Percentiles rank a stretch among this genome's conserved stretches.
phyloP scores from a whole-genome alignment of 768 basidiomycete genomes.

The Hericium coralloides region DNA sequence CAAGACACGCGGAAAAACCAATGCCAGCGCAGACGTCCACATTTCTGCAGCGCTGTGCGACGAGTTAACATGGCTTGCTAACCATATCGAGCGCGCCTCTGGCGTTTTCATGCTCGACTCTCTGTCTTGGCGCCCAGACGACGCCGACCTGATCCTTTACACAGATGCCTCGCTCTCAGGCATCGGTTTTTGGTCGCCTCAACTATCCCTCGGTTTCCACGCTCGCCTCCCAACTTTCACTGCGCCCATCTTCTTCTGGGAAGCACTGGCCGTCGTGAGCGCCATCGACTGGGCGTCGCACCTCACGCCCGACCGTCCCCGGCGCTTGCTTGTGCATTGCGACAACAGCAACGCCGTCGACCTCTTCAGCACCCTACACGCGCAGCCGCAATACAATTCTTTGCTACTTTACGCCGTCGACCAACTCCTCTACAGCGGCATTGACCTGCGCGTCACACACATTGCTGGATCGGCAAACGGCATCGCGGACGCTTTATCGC shows the following conservation, averaged over 20 bases:
- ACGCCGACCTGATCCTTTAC: slow-evolving; percentile 11
- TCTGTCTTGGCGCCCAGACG: slow-evolving; percentile 1
- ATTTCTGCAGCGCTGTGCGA: slow-evolving; percentile 20
- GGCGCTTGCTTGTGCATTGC: slow-evolving; percentile 12
- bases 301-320: neutral
- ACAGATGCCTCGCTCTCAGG: slow-evolving; percentile 17
- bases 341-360: slow-evolving; percentile 23
- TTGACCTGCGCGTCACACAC: too few relatives aligned
- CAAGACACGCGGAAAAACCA: slow-evolving; percentile 22
- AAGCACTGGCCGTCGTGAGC: slow-evolving; percentile 2
- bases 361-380: too few relatives aligned
- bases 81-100: slow-evolving; percentile 6
- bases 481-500: too few relatives aligned
- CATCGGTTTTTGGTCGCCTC: slow-evolving; percentile 16
- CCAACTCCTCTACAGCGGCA: too few relatives aligned
- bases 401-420: too few relatives aligned
- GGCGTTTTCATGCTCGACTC: slow-evolving; percentile 10
- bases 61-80: slow-evolving; percentile 26
- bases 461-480: too few relatives aligned
- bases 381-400: too few relatives aligned
- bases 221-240: neutral
- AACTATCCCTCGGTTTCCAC: neutral
- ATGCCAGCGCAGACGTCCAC: slow-evolving; percentile 11
- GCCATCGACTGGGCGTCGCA: neutral
- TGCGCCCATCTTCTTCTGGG: slow-evolving; percentile 6